Evolutionary conservation across 2,329 filamentous ascomycete genomes (phyloP).

Genomic region (Dissoconium aciculare): DNA sequence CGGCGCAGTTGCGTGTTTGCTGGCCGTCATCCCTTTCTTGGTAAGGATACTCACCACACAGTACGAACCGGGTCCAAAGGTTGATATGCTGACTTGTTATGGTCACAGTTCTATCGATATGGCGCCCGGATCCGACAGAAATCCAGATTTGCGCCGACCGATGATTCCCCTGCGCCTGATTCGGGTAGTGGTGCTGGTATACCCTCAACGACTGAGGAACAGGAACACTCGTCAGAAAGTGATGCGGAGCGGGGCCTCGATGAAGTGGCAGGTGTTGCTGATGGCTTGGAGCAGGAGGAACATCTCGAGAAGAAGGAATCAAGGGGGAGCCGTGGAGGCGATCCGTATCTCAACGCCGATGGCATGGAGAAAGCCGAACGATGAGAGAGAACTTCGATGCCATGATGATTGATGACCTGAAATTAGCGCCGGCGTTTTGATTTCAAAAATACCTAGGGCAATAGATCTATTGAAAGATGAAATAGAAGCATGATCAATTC

Average conservation of each 20-base stretch:
- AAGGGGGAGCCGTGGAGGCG: conserved; percentile 1
- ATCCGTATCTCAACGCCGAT: conserved; percentile 10
- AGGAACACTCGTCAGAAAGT: background rate
- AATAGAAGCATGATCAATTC: too few species aligned
- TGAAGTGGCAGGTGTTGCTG: conserved; percentile 3
- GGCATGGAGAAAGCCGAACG: conserved; percentile 10
- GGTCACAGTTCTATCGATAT: conserved; percentile 8
- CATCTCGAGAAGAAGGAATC: background rate
- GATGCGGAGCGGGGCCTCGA: conserved; percentile 3
- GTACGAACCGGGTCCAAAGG: too few species aligned
- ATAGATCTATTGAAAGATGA: too few species aligned
- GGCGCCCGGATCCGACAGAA: conserved; percentile 7
- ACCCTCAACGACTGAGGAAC: conserved; percentile 1
- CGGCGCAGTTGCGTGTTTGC: conserved; percentile 28
- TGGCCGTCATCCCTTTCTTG: conserved; percentile 20
- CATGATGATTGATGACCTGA: background rate
- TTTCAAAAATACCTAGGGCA: too few species aligned
- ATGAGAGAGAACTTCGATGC: too few species aligned
- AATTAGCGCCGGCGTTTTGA: too few species aligned
- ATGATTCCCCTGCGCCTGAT: conserved; percentile 1
- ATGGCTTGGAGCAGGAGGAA: conserved; percentile 3
- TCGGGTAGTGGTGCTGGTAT: background rate
- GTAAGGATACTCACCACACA: background rate
- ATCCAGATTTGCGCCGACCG: conserved; percentile 10
- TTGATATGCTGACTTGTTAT: background rate